Evolutionary conservation across 495 filamentous ascomycete species (phyloP).

Genomic region (Hypomontagnella monticulosa): DNA sequence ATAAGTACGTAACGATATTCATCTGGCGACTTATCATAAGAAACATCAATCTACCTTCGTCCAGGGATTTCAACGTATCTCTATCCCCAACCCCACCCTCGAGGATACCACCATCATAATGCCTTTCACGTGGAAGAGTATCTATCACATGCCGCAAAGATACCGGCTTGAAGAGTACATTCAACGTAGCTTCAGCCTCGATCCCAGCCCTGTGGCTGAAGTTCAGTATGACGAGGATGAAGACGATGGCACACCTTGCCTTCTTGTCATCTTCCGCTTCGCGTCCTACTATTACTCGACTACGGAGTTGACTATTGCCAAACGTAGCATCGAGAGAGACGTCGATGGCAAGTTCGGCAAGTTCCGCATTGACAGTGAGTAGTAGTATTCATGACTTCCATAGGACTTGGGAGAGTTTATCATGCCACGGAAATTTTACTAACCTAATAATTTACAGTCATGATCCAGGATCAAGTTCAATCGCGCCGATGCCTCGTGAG

Average conservation of each 20-base stretch:
- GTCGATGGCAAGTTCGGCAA: neutral
- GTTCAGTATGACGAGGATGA: constrained; percentile 26
- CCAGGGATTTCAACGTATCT: no score
- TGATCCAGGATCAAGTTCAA: neutral
- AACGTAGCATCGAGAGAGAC: constrained; percentile 13
- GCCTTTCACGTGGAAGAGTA: constrained; percentile 16
- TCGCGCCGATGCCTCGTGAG: constrained; percentile 20
- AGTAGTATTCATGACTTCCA: no score
- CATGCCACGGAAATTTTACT: neutral
- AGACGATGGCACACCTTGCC: constrained; percentile 29
- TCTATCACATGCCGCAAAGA: constrained; percentile 11
- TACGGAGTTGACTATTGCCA: neutral
- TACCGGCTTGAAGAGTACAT: constrained; percentile 1
- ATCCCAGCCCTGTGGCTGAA: neutral
- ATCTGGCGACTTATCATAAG: no score
- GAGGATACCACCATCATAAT: neutral
- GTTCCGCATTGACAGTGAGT: constrained; percentile 29
- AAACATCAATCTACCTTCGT: no score
- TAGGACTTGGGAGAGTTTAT: no score
- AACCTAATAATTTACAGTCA: neutral
- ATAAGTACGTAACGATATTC: no score
- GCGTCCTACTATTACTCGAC: neutral
- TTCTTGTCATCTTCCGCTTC: constrained; percentile 20
- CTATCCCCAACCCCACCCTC: neutral
- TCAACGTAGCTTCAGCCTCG: neutral